Conservation (phyloP, 2,329 filamentous ascomycete genomes). For the Aspergillus sp. region DNA sequence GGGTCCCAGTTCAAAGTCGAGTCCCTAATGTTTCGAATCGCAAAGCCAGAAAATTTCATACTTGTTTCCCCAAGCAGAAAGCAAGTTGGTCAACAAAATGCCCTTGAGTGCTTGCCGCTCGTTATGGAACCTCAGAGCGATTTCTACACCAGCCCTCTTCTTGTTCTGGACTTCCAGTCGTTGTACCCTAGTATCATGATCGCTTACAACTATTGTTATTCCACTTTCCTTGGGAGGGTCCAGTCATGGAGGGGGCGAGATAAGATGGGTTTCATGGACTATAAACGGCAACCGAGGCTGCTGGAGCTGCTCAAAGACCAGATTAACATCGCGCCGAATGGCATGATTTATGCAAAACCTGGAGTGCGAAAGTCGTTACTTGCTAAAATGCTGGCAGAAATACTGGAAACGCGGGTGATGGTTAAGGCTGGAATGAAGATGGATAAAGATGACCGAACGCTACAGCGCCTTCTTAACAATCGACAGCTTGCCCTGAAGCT, state of each 20-base stretch:
- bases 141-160: constrained; percentile 84
- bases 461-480: constrained; percentile 89
- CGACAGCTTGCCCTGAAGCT: constrained; percentile 91
- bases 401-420: constrained; percentile 95
- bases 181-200: constrained; percentile 98
- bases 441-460: constrained; percentile 80
- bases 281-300: constrained; percentile 72
- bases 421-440: constrained; percentile 95
- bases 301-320: constrained; percentile 77
- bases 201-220: constrained; percentile 98
- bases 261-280: constrained; percentile 94
- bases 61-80: constrained; percentile 85
- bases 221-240: constrained; percentile 86
- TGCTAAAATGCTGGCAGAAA: constrained; percentile 95
- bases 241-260: constrained; percentile 84
- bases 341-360: constrained; percentile 89
- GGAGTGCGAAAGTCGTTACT: constrained; percentile 85
- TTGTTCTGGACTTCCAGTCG: constrained; percentile 95
- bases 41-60: constrained; percentile 93
- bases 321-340: constrained; percentile 91
- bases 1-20: constrained; percentile 99
- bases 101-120: constrained; percentile 86
- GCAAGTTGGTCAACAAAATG: constrained; percentile 92
- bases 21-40: constrained; percentile 97
- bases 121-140: constrained; percentile 97